Conservation (phyloP, 441 rosid species). For the Metrosideros polymorpha region DNA sequence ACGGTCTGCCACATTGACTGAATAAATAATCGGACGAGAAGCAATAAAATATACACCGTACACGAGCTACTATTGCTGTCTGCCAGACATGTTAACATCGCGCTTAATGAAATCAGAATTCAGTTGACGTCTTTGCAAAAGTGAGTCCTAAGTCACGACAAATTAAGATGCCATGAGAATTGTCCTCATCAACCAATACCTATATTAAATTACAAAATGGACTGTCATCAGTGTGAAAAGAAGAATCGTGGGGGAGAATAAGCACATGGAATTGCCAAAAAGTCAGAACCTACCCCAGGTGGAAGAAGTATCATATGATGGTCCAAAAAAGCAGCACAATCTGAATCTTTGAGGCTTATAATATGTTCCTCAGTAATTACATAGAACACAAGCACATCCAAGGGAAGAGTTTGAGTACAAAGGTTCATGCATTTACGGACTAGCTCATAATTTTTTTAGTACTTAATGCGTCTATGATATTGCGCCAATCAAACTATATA, state of each 20-base stretch:
- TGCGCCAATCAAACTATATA: neutral
- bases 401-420: neutral
- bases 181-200: neutral
- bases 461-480: neutral
- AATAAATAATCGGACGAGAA: neutral
- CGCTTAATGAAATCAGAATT: neutral
- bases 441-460: neutral
- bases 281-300: neutral
- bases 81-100: neutral
- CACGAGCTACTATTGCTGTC: rapidly evolving
- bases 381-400: neutral
- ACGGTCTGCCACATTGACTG: rapidly evolving
- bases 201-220: neutral
- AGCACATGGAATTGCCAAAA: neutral
- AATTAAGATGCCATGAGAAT: neutral
- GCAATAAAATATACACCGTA: neutral
- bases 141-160: neutral
- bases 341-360: neutral
- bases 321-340: neutral
- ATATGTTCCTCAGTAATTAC: neutral
- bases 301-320: neutral
- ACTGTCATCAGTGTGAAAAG: neutral
- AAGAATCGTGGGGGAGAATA: neutral
- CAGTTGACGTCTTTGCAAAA: neutral
- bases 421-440: neutral